Evolutionary conservation across 495 filamentous ascomycete species (phyloP).

Genomic region (Penicillium goetzii): DNA sequence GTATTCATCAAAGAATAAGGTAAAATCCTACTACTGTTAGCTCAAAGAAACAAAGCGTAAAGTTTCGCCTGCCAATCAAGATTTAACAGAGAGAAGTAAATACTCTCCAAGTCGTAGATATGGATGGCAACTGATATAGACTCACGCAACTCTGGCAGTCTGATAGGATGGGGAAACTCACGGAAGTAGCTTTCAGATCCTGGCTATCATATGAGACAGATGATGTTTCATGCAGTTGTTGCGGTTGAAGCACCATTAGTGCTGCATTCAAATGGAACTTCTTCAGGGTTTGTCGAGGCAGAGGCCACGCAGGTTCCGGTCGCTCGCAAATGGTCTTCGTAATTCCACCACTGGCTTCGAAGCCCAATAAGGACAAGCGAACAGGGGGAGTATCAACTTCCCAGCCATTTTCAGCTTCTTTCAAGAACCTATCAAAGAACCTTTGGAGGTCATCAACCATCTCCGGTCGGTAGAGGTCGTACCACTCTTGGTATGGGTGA

Average conservation of each 20-base stretch:
- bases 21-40: background rate
- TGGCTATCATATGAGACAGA: background rate
- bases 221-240: background rate
- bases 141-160: background rate
- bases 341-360: background rate
- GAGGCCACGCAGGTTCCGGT: background rate
- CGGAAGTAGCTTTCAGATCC: background rate
- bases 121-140: background rate
- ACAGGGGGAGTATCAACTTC: background rate
- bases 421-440: background rate
- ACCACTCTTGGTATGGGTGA: background rate
- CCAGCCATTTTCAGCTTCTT: background rate
- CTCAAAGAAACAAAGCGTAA: too few species aligned
- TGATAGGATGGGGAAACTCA: background rate
- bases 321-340: background rate
- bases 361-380: background rate
- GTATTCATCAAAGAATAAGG: background rate
- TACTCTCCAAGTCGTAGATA: background rate
- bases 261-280: background rate
- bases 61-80: too few species aligned
- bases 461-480: background rate
- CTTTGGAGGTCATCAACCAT: background rate
- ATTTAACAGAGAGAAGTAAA: too few species aligned
- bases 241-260: background rate
- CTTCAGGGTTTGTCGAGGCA: background rate